Conservation (phyloP, 208 protist species). For the Vickermania spadyakhi region DNA sequence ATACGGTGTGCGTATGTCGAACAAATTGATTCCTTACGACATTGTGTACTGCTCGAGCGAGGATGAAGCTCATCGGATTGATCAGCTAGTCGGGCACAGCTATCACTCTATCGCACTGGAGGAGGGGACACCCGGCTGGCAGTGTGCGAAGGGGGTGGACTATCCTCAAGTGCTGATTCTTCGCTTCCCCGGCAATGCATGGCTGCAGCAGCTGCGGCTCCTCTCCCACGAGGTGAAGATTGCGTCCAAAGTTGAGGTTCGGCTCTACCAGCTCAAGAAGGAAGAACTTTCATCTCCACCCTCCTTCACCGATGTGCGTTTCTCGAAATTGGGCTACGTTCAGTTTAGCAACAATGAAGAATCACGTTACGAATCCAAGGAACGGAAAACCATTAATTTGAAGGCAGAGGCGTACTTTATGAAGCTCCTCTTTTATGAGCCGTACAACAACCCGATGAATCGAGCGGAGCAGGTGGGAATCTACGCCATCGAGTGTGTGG, state of each 20-base stretch:
- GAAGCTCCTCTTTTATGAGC: slow-evolving; percentile 73
- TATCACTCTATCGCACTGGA: slow-evolving; percentile 5
- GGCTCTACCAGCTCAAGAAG: slow-evolving; percentile 42
- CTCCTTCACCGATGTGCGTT: slow-evolving; percentile 58
- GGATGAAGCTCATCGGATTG: slow-evolving; percentile 50
- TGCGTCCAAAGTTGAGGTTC: slow-evolving; percentile 76
- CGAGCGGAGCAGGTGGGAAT: slow-evolving; percentile 64
- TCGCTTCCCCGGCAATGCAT: slow-evolving; percentile 78
- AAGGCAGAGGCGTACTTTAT: slow-evolving; percentile 75
- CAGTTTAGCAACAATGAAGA: slow-evolving; percentile 80
- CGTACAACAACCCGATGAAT: slow-evolving; percentile 69
- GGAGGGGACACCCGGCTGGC: slow-evolving; percentile 41
- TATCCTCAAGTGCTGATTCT: slow-evolving; percentile 76
- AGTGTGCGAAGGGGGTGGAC: slow-evolving; percentile 54
- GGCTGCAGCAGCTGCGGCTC: slow-evolving; percentile 74
- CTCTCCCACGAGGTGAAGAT: slow-evolving; percentile 85
- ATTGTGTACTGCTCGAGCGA: slow-evolving; percentile 77
- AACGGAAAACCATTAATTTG: slow-evolving; percentile 87
- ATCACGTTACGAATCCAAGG: slow-evolving; percentile 64
- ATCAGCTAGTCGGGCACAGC: slow-evolving; percentile 25
- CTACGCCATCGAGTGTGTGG: slow-evolving; percentile 77
- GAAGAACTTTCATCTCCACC: slow-evolving; percentile 15
- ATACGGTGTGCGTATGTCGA: not conserved
- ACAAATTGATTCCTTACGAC: slow-evolving; percentile 53
- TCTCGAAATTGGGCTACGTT: slow-evolving; percentile 70